Base-by-base conservation (phyloP, 371 early-diverging fungal genomes). In the Circinella umbellata region DNA sequence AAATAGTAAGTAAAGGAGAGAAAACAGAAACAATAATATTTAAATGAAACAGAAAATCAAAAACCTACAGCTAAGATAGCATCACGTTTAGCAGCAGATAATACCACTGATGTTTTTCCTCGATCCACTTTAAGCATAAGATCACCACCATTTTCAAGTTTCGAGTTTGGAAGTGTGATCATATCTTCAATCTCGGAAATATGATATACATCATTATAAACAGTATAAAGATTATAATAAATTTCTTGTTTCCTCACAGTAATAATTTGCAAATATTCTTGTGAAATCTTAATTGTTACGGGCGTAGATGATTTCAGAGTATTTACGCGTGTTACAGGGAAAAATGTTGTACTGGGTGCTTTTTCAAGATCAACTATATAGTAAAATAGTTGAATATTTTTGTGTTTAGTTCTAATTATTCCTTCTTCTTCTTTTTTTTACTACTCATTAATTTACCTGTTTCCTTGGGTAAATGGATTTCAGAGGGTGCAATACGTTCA, bases 151-250 rank as follows among this genome's bases (percentile, higher is more conserved):
- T 90, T 91, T 18, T 86, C 87, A 48, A 91, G 90, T 14, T 81
- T 80, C 53, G 76, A 63, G 9, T 76, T 70, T 6, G 87, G 76
- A 0, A 88, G 75, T 37, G 88, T 69, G 38, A 78, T 76, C 48
- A 94, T 84, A 64, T 95, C 96, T 15, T 91, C 88, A 48, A 96
- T 84, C 60, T 94, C 95, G 5, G 94, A 88, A 39, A 95, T 91
- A 75, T 93, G 95, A 75, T 88, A 93, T 18, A 95, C 91, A 72
- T 97, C 97, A 71, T 94, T 93, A 51, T 94, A 82, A 60, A 88
- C 79, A 18, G 92, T 84, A 67, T 83, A 88, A 60, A 92, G 69
- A 14, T 93, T 95, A 67, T 83, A 77, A 51, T 95, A 75, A 18
- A 91, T 75, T 60, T 89, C 89, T 75, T 91, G 90, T 85, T 90